A percentile compares a stretch with the other conserved stretches of the same genome.
Evolutionary conservation across 192 early-diverging fungal genomes (phyloP).

Genomic region (Mortierella alpina): DNA sequence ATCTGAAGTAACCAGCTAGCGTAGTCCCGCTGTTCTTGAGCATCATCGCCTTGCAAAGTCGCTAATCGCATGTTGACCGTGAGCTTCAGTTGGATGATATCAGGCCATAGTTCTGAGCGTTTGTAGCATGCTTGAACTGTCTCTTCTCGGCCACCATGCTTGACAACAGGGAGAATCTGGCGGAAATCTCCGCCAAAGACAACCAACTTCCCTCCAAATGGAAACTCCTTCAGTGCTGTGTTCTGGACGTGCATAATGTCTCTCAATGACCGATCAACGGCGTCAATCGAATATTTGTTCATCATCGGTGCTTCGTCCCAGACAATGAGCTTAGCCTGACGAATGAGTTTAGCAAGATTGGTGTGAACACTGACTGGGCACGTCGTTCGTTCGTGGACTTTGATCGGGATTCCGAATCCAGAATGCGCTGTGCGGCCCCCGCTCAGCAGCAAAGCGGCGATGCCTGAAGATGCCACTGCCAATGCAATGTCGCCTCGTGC

Average conservation of each 20-base stretch:
- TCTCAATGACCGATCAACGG: slow-evolving; percentile 16
- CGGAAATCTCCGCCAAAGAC: slow-evolving; percentile 50
- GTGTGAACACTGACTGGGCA: slow-evolving; percentile 11
- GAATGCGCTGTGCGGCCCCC: slow-evolving; percentile 50
- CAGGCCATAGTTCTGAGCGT: slow-evolving; percentile 16
- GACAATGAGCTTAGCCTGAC: slow-evolving; percentile 33
- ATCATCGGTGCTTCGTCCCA: slow-evolving; percentile 57
- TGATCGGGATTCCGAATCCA: slow-evolving; percentile 41
- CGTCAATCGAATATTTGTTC: slow-evolving; percentile 17
- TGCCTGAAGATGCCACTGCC: slow-evolving; percentile 49
- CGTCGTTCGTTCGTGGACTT: slow-evolving; percentile 20
- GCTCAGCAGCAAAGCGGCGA: slow-evolving; percentile 37
- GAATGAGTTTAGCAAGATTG: slow-evolving; percentile 5
- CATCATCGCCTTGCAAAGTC: neutral
- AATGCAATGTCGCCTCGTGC: slow-evolving; percentile 15
- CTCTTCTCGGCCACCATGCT: slow-evolving; percentile 3
- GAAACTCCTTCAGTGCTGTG: neutral
- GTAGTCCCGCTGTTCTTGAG: slow-evolving; percentile 5
- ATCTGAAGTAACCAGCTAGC: slow-evolving; percentile 14
- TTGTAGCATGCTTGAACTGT: slow-evolving; percentile 37
- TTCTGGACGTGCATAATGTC: slow-evolving; percentile 16
- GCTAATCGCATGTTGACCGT: slow-evolving; percentile 23
- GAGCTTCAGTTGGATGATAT: neutral
- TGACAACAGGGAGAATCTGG: slow-evolving; percentile 33
- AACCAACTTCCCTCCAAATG: slow-evolving; percentile 40